phyloP scores from a whole-genome alignment of 495 filamentous ascomycete genomes.

The Lichenothelia convexa region DNA sequence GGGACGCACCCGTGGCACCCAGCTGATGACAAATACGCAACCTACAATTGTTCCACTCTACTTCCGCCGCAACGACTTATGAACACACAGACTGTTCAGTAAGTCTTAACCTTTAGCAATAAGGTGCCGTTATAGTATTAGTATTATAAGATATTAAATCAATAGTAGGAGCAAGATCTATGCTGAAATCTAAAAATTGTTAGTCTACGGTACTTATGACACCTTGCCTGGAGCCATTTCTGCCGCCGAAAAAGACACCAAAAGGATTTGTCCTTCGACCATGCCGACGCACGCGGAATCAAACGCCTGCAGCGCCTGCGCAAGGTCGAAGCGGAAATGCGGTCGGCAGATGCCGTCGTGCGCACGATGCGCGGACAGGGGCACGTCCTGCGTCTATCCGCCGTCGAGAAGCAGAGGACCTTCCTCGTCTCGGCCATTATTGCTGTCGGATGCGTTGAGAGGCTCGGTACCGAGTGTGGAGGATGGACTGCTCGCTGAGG shows the following conservation, averaged over 20 bases:
- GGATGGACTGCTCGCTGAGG: constrained; percentile 6
- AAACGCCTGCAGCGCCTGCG: constrained; percentile 6
- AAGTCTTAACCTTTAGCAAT: too few relatives aligned
- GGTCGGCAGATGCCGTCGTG: constrained; percentile 7
- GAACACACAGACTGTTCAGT: too few relatives aligned
- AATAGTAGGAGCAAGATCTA: too few relatives aligned
- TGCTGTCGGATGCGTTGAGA: constrained; percentile 1
- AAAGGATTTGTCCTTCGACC: constrained; percentile 1
- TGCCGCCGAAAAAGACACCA: constrained; percentile 1
- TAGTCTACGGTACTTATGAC: too few relatives aligned
- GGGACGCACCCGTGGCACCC: too few relatives aligned
- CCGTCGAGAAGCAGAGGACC: constrained; percentile 4
- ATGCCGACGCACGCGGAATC: constrained; percentile 3
- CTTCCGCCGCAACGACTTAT: too few relatives aligned
- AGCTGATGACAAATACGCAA: too few relatives aligned
- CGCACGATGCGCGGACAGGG: constrained; percentile 7
- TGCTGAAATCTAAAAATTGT: too few relatives aligned
- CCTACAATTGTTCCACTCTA: too few relatives aligned
- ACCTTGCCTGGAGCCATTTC: neutral
- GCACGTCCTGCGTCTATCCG: constrained; percentile 8
- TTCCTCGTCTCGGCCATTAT: constrained; percentile 3
- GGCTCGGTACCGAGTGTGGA: constrained; percentile 5
- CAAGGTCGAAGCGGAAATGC: constrained; percentile 8
- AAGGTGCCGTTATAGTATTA: too few relatives aligned
- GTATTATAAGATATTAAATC: too few relatives aligned